These are phyloP conservation scores for Hypoxylon sp. DNA, from an alignment of 2,329 filamentous ascomycete species.

Conservation along the genomic window DNA sequence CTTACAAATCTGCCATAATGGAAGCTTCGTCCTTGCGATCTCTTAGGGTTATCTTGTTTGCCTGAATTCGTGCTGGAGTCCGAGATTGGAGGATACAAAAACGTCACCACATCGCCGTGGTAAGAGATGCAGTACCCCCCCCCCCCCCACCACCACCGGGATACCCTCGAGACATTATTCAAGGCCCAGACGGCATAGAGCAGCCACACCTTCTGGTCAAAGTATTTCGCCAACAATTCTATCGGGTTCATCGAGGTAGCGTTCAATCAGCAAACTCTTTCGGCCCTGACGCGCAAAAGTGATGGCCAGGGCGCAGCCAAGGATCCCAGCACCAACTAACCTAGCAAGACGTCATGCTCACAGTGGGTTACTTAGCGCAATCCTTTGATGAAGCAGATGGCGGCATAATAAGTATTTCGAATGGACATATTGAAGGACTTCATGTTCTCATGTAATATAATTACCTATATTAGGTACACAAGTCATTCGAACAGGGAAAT, in stretches of 20 bases:
- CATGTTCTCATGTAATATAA: too few relatives aligned
- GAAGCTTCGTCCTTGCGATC: conserved; percentile 15
- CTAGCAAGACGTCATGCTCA: conserved; percentile 35
- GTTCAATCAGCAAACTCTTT: conserved; percentile 73
- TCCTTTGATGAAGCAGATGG: not conserved
- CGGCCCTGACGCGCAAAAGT: conserved; percentile 72
- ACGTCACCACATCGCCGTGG: conserved; percentile 66
- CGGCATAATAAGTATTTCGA: not conserved
- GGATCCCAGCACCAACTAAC: conserved; percentile 68
- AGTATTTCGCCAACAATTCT: conserved; percentile 76
- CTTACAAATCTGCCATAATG: conserved; percentile 26
- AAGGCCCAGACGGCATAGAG: conserved; percentile 71
- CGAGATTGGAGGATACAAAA: conserved; percentile 64
- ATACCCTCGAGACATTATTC: conserved; percentile 71
- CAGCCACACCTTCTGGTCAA: conserved; percentile 74
- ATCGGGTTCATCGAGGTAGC: conserved; percentile 74
- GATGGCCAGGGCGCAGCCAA: conserved; percentile 73
- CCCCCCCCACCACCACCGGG: conserved; percentile 63
- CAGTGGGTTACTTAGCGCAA: not conserved
- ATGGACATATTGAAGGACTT: too few relatives aligned
- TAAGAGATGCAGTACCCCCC: conserved; percentile 76
- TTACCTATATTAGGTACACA: not conserved
- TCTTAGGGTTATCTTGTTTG: not conserved
- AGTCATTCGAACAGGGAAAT: not conserved
- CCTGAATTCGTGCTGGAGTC: not conserved